Evolutionary conservation across 2,329 filamentous ascomycete genomes (phyloP).

Genomic region (Fragosphaeria purpurea): DNA sequence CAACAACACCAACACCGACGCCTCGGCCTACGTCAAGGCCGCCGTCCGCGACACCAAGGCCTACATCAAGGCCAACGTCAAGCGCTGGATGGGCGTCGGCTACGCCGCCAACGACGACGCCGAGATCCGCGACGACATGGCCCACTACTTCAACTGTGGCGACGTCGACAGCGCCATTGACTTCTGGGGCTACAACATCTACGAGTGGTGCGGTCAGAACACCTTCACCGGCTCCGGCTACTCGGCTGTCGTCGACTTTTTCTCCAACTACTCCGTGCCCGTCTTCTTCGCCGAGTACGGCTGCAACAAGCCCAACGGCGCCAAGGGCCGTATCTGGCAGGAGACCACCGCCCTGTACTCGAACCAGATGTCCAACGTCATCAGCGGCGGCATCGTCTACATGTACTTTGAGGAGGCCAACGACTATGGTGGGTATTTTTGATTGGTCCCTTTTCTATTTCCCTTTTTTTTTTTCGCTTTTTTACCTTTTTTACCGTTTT

Average conservation of each 20-base stretch:
- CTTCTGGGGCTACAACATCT: constrained; percentile 99
- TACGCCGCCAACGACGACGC: constrained; percentile 94
- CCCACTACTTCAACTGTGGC: constrained; percentile 93
- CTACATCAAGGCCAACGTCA: constrained; percentile 74
- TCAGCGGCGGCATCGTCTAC: constrained; percentile 96
- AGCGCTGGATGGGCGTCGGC: constrained; percentile 76
- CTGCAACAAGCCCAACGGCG: constrained; percentile 61
- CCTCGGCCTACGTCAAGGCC: constrained; percentile 93
- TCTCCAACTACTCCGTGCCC: constrained; percentile 79
- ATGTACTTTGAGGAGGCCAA: constrained; percentile 94
- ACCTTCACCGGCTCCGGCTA: constrained; percentile 70
- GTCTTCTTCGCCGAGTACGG: constrained; percentile 99
- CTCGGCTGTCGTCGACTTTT: constrained; percentile 73
- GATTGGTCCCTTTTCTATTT: background rate
- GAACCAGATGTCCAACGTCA: constrained; percentile 70
- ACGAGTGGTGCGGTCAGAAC: constrained; percentile 94
- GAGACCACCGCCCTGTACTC: constrained; percentile 79
- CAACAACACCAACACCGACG: constrained; percentile 74
- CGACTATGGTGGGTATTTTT: constrained; percentile 57
- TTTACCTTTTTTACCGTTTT: background rate
- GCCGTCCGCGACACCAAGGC: constrained; percentile 92
- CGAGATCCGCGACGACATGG: constrained; percentile 69
- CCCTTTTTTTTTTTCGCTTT: no score
- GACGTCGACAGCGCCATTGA: constrained; percentile 60
- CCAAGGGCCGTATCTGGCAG: constrained; percentile 64